These are phyloP conservation scores for Claviceps quebecensis DNA, from an alignment of 2,329 filamentous ascomycete species.

Conservation along the genomic window DNA sequence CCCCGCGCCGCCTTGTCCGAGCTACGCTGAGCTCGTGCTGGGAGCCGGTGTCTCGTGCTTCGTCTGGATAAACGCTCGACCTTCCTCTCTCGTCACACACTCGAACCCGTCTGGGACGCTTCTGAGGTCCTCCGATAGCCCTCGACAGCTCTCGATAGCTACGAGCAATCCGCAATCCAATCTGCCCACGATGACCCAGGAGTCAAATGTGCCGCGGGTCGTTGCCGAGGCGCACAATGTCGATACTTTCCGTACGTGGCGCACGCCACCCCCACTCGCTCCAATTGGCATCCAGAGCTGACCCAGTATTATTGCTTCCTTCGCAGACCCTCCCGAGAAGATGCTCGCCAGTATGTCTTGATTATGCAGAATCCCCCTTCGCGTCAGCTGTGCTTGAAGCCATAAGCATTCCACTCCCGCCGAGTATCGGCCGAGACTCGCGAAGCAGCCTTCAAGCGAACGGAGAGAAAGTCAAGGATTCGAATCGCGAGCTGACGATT, in stretches of 20 bases:
- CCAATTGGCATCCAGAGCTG: background rate
- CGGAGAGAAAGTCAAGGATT: no score
- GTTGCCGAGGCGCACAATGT: slow-evolving; percentile 65
- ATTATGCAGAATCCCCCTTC: background rate
- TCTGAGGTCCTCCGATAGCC: background rate
- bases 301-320: slow-evolving; percentile 1
- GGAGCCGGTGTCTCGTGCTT: background rate
- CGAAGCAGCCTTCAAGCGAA: no score
- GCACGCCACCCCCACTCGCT: background rate
- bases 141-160: no score
- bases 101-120: background rate
- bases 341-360: slow-evolving; percentile 49
- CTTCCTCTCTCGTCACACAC: background rate
- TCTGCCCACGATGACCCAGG: slow-evolving; percentile 27
- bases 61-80: background rate
- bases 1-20: slow-evolving; percentile 4
- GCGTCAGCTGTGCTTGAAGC: no score
- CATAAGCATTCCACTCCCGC: no score
- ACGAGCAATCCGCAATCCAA: no score
- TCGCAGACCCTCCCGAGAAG: slow-evolving; percentile 46
- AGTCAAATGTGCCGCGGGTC: slow-evolving; percentile 39
- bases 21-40: background rate
- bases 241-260: slow-evolving; percentile 52
- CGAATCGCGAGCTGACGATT: slow-evolving; percentile 11
- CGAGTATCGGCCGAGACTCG: no score